A percentile compares a stretch with the other conserved stretches of the same genome.
Evolutionary conservation across 2,329 filamentous ascomycete species (phyloP).

Genomic region (Ophiostoma ips): DNA sequence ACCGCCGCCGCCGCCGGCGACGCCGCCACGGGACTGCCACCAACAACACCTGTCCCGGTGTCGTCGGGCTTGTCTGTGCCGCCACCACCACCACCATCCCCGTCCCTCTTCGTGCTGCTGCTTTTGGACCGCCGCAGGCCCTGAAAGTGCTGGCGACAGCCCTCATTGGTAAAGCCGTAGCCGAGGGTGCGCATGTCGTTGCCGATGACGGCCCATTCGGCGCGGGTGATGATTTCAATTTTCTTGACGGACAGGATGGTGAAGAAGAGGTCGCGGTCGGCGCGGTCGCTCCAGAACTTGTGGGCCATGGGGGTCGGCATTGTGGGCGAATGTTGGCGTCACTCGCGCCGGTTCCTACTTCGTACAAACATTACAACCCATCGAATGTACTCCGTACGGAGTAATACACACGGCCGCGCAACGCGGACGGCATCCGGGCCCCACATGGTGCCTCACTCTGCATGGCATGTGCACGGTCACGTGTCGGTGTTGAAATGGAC

Average conservation of each 20-base stretch:
- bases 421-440: too few species aligned
- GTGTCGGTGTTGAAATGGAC: neutral
- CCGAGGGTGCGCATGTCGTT: conserved; percentile 45
- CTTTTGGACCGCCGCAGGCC: conserved; percentile 25
- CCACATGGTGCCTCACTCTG: neutral
- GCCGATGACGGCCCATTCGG: conserved; percentile 48
- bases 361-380: too few species aligned
- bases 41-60: too few species aligned
- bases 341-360: too few species aligned
- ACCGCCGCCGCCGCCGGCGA: conserved; percentile 12
- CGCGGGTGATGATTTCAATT: conserved; percentile 47
- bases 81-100: neutral
- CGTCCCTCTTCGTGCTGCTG: conserved; percentile 12
- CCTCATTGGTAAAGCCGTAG: conserved; percentile 51
- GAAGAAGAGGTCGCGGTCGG: conserved; percentile 50
- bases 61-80: neutral
- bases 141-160: conserved; percentile 51
- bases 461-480: neutral
- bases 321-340: too few species aligned
- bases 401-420: too few species aligned
- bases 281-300: conserved; percentile 48
- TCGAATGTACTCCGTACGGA: too few species aligned
- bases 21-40: too few species aligned
- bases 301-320: neutral
- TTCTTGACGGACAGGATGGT: conserved; percentile 49